Conservation (phyloP, 1,284 basidiomycete species). For the Moesziomyces aphidis region DNA sequence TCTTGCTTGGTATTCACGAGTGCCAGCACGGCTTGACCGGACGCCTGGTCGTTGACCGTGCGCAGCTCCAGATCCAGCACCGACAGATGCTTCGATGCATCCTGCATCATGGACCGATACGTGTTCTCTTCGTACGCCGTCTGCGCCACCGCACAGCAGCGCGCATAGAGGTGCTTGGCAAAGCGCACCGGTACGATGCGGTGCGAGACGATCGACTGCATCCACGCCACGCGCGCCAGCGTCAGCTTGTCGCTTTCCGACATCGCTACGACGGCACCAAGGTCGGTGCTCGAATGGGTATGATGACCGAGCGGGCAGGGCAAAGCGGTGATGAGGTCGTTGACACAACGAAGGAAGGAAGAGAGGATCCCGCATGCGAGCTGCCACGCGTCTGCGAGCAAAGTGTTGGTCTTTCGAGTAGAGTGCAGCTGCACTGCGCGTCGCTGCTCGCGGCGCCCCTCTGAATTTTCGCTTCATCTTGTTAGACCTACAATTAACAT, state of each 20-base stretch:
- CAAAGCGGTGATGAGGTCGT: not conserved
- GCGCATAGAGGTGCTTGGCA: constrained; percentile 37
- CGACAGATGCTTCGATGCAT: constrained; percentile 22
- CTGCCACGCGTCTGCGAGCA: not conserved
- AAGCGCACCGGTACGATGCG: constrained; percentile 44
- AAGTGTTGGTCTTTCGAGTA: constrained; percentile 1
- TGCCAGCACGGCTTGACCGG: constrained; percentile 32
- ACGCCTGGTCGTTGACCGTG: constrained; percentile 42
- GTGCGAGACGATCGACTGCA: constrained; percentile 49
- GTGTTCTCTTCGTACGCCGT: constrained; percentile 11
- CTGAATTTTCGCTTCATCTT: not conserved
- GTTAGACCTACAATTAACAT: no score
- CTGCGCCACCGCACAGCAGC: constrained; percentile 23
- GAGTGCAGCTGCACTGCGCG: not conserved
- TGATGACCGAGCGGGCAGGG: no score
- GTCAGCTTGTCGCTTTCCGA: constrained; percentile 5
- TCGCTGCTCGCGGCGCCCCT: no score
- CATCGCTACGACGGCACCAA: constrained; percentile 3
- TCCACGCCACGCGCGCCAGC: constrained; percentile 31
- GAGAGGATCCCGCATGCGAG: no score
- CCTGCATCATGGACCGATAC: constrained; percentile 32
- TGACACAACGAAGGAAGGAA: not conserved
- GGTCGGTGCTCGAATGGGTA: not conserved
- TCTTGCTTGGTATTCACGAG: constrained; percentile 61
- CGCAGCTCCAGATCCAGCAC: constrained; percentile 56